These are phyloP conservation scores for Malassezia pachydermatis DNA, from an alignment of 1,284 basidiomycete genomes.

Conservation along the genomic window DNA sequence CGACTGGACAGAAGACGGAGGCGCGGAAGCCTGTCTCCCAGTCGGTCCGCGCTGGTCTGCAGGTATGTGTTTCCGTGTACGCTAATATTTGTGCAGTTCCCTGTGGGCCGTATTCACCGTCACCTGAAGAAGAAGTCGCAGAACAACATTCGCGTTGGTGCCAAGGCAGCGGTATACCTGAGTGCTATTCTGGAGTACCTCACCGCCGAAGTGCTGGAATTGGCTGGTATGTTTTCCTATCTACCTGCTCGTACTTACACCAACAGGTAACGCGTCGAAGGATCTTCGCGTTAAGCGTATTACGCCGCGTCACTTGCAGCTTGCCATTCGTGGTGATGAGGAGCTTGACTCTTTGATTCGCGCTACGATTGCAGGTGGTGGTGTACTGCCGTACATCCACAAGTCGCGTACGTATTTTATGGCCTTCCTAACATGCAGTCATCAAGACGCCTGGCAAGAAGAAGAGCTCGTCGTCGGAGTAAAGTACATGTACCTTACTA, in stretches of 20 bases:
- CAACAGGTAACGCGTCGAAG: conserved; percentile 82
- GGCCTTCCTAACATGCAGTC: conserved; percentile 7
- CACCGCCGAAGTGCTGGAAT: conserved; percentile 77
- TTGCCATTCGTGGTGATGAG: conserved; percentile 91
- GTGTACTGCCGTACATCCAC: conserved; percentile 93
- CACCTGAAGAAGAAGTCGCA: conserved; percentile 86
- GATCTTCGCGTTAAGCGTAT: conserved; percentile 93
- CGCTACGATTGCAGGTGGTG: conserved; percentile 62
- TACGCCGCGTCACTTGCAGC: conserved; percentile 81
- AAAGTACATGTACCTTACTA: too few species aligned
- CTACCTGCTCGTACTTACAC: background rate
- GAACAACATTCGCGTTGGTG: conserved; percentile 83
- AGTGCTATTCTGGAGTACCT: conserved; percentile 81
- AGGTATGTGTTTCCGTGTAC: conserved; percentile 11
- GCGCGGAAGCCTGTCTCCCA: conserved; percentile 17
- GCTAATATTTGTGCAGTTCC: conserved; percentile 56
- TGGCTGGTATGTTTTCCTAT: conserved; percentile 59
- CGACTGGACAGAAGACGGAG: conserved; percentile 14
- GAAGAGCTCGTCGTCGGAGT: conserved; percentile 14
- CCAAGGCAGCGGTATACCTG: conserved; percentile 85
- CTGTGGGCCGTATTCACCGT: conserved; percentile 86
- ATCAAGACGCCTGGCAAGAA: conserved; percentile 20
- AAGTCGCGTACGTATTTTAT: conserved; percentile 52
- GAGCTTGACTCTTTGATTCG: conserved; percentile 59
- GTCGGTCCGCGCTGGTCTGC: conserved; percentile 16